Conservation (phyloP, 257 asterid species). For the Eustoma russellianum region DNA sequence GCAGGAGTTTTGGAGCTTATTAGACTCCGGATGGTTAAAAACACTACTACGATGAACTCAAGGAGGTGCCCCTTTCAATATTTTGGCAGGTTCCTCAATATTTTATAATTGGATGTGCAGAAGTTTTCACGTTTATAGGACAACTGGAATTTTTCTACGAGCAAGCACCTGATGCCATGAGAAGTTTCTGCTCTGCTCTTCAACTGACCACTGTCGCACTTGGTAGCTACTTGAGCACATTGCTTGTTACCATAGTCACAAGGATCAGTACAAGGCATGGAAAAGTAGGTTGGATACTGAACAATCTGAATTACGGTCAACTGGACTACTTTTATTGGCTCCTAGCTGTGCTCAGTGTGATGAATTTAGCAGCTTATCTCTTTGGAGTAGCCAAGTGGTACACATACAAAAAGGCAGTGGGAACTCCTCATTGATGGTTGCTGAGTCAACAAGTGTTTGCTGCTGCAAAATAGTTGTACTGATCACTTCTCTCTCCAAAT, state of each 20-base stretch:
- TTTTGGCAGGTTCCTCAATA: conserved; percentile 77
- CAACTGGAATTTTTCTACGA: conserved; percentile 72
- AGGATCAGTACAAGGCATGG: conserved; percentile 35
- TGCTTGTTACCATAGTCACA: conserved; percentile 47
- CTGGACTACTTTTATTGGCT: conserved; percentile 53
- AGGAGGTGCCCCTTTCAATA: conserved; percentile 40
- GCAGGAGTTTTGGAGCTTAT: conserved; percentile 52
- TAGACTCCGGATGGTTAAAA: conserved; percentile 37
- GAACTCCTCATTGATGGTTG: conserved; percentile 25
- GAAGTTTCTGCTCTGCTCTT: conserved; percentile 55
- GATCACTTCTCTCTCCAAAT: too few relatives aligned
- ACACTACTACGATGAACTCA: conserved; percentile 26
- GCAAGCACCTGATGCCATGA: conserved; percentile 72
- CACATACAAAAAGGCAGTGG: conserved; percentile 41
- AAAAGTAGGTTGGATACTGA: conserved; percentile 55
- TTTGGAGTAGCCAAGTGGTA: conserved; percentile 40
- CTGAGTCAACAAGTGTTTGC: too few relatives aligned
- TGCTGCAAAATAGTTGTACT: too few relatives aligned
- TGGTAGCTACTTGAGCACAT: conserved; percentile 51
- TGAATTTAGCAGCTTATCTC: conserved; percentile 42
- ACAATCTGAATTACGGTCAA: conserved; percentile 47
- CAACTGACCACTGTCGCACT: conserved; percentile 48
- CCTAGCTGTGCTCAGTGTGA: conserved; percentile 40
- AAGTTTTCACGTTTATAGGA: conserved; percentile 62
- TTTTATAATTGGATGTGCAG: conserved; percentile 64